Conservation (phyloP, 1,284 basidiomycete species). For the Ganoderma boninense region DNA sequence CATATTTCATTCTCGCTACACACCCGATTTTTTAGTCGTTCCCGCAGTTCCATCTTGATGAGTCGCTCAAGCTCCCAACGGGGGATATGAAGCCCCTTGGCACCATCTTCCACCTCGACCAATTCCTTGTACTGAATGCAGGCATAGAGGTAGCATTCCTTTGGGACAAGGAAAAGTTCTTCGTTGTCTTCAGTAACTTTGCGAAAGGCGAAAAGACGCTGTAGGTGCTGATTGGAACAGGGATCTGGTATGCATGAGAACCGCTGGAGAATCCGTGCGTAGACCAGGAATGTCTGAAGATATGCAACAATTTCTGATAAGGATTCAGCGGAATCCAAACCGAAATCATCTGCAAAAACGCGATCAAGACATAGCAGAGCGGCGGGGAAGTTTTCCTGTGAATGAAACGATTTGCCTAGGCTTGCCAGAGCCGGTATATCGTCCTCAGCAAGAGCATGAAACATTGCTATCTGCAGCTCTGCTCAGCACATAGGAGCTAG, state of each 20-base stretch:
- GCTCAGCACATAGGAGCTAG: neutral
- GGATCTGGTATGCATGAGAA: conserved; percentile 43
- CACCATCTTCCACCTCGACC: neutral
- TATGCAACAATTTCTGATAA: conserved; percentile 38
- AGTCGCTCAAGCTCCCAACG: conserved; percentile 25
- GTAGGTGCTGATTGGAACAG: conserved; percentile 34
- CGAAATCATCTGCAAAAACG: conserved; percentile 36
- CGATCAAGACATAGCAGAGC: conserved; percentile 53
- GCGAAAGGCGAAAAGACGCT: conserved; percentile 50
- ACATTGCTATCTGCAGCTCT: conserved; percentile 46
- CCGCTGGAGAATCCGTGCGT: conserved; percentile 45
- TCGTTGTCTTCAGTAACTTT: conserved; percentile 30
- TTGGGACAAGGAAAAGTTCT: conserved; percentile 37
- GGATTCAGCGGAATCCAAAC: conserved; percentile 29
- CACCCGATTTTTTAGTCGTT: conserved; percentile 43
- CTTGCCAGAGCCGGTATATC: conserved; percentile 38
- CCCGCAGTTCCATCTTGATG: conserved; percentile 38
- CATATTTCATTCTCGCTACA: conserved; percentile 46
- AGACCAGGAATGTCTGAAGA: conserved; percentile 48
- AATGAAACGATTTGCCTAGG: conserved; percentile 40
- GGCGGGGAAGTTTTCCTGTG: conserved; percentile 39
- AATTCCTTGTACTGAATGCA: neutral
- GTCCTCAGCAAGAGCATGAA: conserved; percentile 44
- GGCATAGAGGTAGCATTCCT: conserved; percentile 34
- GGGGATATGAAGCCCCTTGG: conserved; percentile 17